Evolutionary conservation across 1,284 basidiomycete genomes (phyloP), one percentile per base, ranked within the genome.

Genomic region (Fomitopsis schrenkii): DNA sequence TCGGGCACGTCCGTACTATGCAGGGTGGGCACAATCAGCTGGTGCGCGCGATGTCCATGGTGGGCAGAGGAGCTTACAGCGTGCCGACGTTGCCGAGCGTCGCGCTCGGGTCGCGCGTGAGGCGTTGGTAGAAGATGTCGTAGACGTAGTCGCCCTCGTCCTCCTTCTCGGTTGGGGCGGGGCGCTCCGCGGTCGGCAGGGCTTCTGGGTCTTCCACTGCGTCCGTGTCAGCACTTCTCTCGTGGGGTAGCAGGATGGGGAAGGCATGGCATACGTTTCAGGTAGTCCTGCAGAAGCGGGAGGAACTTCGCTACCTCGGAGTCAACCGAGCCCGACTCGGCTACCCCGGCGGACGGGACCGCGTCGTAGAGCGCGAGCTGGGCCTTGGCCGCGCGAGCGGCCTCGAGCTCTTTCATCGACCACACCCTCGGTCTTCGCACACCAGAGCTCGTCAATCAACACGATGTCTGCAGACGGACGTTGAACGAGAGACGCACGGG

Each of bases 61-160:
- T 45, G 42, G 45, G 45, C 33, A 5, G 14, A 7, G 60, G 42
- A 19, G 60, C 14, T 30, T 73, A 90, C 88, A 91, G 70, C 1
- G 82, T 91, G n/a, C 80, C 90, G 60, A 88, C 75, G 58, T 89
- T 89, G 3, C 55, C 42, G 0, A 77, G 77, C 3, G 77, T 68
- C 2, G 63, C 46, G 2, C 54, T 60, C 5, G 74, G 78, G 38
- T 79, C 79, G 59, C 82, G 83, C 17, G 80, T 79, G 1, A 85
- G 85, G 19, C 83, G 79, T 64, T 86, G 86, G 65, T 89, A 91
- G 70, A 91, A 92, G 17, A 92, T 82, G 68, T 92, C 90, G 82
- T 86, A 92, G 30, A 92, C 90, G 67, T 90, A 92, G 64, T 91
- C 90, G 44, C 78, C 78, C 17, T 75, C 75, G 15, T 72, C 68